Percentiles rank a stretch among this genome's conserved stretches.
Conservation (phyloP, 2,329 filamentous ascomycete genomes). For the Xylariaceae sp. region DNA sequence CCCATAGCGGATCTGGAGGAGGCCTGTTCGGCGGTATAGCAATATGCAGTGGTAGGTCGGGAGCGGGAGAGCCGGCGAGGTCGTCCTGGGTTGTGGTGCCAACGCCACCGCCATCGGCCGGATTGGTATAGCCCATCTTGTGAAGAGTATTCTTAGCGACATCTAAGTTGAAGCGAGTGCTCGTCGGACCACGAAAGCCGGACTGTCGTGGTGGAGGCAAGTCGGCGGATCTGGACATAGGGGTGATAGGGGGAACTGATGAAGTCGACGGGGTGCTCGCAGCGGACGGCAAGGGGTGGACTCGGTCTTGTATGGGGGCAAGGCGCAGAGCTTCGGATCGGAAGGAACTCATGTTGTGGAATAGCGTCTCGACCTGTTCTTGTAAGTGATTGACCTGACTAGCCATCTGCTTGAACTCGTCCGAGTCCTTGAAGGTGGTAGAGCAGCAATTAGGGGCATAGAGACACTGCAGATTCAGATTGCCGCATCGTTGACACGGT, state of each 20-base stretch:
- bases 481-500: conserved; percentile 68
- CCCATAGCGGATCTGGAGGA: conserved; percentile 74
- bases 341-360: conserved; percentile 70
- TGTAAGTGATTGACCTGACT: conserved; percentile 75
- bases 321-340: conserved; percentile 56
- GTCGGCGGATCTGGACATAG: conserved; percentile 48
- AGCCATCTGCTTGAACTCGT: conserved; percentile 84
- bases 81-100: conserved; percentile 47
- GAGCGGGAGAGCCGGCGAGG: conserved; percentile 39
- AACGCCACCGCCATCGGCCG: conserved; percentile 65
- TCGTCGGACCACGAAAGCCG: conserved; percentile 82
- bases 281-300: conserved; percentile 41
- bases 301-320: conserved; percentile 47
- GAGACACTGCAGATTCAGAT: conserved; percentile 66
- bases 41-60: conserved; percentile 37
- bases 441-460: conserved; percentile 69
- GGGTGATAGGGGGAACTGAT: conserved; percentile 47
- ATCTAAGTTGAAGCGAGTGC: conserved; percentile 81
- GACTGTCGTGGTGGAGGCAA: conserved; percentile 58
- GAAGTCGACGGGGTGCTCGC: conserved; percentile 46
- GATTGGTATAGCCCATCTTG: conserved; percentile 80
- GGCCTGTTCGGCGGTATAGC: conserved; percentile 39
- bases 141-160: conserved; percentile 85
- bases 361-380: conserved; percentile 80
- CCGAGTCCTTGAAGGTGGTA: conserved; percentile 87